Evolutionary conservation across 306 rosid genomes (phyloP).

Genomic region (Cajanus cajan): DNA sequence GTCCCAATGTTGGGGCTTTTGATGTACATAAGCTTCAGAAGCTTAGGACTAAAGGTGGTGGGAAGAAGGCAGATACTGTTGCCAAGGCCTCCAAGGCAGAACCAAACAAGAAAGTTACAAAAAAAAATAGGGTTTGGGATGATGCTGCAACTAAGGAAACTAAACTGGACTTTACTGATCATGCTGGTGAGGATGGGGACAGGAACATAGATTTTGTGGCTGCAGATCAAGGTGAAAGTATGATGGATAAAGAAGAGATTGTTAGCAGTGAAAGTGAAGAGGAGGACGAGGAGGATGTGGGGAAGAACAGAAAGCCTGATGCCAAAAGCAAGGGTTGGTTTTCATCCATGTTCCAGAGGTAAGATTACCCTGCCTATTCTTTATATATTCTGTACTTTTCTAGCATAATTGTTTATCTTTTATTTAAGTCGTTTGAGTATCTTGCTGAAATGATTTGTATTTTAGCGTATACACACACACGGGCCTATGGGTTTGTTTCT

Average conservation of each 20-base stretch:
- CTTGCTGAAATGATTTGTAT: not conserved
- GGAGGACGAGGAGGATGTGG: slow-evolving; percentile 49
- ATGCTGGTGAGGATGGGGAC: slow-evolving; percentile 49
- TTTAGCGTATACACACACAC: not conserved
- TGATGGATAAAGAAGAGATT: slow-evolving; percentile 89
- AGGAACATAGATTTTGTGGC: slow-evolving; percentile 53
- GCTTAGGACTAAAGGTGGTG: slow-evolving; percentile 70
- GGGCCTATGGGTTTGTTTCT: not conserved
- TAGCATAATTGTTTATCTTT: not conserved
- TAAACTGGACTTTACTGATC: slow-evolving; percentile 30
- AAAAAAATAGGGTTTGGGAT: slow-evolving; percentile 32
- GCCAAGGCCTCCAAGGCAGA: slow-evolving; percentile 71
- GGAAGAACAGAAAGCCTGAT: slow-evolving; percentile 57
- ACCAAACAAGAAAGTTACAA: slow-evolving; percentile 24
- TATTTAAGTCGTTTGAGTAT: not conserved
- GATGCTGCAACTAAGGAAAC: not conserved
- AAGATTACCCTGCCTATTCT: slow-evolving; percentile 1
- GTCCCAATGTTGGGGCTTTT: slow-evolving; percentile 75
- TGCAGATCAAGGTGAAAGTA: slow-evolving; percentile 77
- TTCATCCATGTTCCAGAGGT: slow-evolving; percentile 90
- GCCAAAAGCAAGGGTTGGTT: slow-evolving; percentile 88
- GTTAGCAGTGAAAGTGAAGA: slow-evolving; percentile 74
- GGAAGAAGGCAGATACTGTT: slow-evolving; percentile 62
- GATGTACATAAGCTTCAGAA: slow-evolving; percentile 88
- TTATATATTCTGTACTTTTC: not conserved